Base-by-base conservation (phyloP, 805 yeast species). In the Candida ulmi region DNA sequence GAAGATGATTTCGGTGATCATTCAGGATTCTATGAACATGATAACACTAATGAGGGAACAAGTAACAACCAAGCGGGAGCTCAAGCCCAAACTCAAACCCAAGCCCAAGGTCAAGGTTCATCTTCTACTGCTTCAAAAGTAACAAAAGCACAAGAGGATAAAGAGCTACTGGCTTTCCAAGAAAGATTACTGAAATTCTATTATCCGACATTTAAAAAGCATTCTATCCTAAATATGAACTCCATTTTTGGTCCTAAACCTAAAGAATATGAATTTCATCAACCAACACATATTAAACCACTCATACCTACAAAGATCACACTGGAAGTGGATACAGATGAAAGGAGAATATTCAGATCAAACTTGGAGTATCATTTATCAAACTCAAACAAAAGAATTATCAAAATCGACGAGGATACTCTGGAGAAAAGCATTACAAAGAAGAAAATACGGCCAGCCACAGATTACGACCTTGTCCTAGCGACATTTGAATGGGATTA, bases 401-500 rank as follows among this genome's bases (percentile, higher is more conserved):
- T 53, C 1, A 2, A 38, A 0, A 36, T 51, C 16, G 51, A 52
- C 8, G 48, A 43, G 13, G 40, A 42, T 17, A 32, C 44, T 6
- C 32, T 48, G 21, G 50, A 46, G 17, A 33, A 41, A n/a, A 25
- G 38, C 12, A 36, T 40, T 16, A 17, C 46, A 9, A 43, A 43
- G 23, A 49, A 48, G 36, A 49, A 43, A 34, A 25, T 27, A 13
- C 47, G 41, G 28, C 30, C 31, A 17, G 41, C 41, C 11, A 23
- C 46, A 1, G 53, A 75, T 25, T 76, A 74, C 30, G 84, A 80
- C 43, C 53, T 83, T 37, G 63, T 82, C 2, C 62, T 85, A 17
- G 81, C 90, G 0, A 71, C 88, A 0, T 82, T 84, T 15, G 87
- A 82, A 42, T 86, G 95, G 95, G 78, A 84, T 47, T 85, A 80